Evolutionary conservation across 148 eudicot genomes (phyloP).

Genomic region (Camellia lanceoleosa): DNA sequence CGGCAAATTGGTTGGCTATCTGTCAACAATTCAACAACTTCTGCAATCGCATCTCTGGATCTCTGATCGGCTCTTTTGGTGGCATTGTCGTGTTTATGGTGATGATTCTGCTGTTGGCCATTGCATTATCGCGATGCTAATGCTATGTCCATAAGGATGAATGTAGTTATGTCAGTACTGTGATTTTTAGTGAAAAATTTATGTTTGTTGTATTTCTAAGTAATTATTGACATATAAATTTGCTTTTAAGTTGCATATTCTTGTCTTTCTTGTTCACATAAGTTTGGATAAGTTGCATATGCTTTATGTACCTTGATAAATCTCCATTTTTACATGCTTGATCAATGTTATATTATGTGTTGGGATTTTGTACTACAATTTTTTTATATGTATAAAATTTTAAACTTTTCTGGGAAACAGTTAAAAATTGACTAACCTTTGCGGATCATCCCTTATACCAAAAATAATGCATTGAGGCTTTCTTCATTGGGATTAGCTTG

Average conservation of each 20-base stretch:
- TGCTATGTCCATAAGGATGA: background rate
- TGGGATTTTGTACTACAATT: background rate
- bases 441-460: background rate
- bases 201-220: too few species aligned
- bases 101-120: slow-evolving; percentile 51
- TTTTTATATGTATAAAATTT: background rate
- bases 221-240: too few species aligned
- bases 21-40: slow-evolving; percentile 70
- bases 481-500: background rate
- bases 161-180: too few species aligned
- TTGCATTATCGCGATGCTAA: slow-evolving; percentile 46
- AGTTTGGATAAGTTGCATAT: too few species aligned
- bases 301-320: background rate
- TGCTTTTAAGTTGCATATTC: too few species aligned
- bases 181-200: too few species aligned
- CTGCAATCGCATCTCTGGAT: slow-evolving; percentile 62
- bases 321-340: background rate
- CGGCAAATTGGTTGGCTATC: slow-evolving; percentile 73
- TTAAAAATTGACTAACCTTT: background rate
- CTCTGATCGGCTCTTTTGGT: slow-evolving; percentile 71
- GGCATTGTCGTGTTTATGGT: slow-evolving; percentile 47
- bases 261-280: too few species aligned
- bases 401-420: too few species aligned
- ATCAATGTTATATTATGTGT: background rate
- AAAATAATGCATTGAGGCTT: background rate